These are phyloP conservation scores for baker's yeast (Saccharomyces cerevisiae) DNA, from an alignment of 805 yeast genomes.

Conservation along the genomic window DNA sequence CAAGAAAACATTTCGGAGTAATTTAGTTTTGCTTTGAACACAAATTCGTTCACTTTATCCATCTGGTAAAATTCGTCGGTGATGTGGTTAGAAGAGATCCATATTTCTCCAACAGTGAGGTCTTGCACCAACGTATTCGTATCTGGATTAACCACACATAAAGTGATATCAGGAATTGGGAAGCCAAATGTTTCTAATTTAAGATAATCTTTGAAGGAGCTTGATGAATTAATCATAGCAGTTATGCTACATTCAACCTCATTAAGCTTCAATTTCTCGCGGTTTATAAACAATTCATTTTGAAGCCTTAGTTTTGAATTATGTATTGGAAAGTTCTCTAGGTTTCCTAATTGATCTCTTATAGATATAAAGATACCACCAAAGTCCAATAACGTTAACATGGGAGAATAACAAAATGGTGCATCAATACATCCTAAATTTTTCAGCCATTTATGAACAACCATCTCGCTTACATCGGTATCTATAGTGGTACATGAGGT, in stretches of 20 bases:
- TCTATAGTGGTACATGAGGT: constrained; percentile 85
- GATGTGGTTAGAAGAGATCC: constrained; percentile 92
- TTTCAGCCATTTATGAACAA: constrained; percentile 80
- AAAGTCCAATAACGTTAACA: constrained; percentile 81
- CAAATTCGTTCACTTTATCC: constrained; percentile 30
- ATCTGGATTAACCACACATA: constrained; percentile 93
- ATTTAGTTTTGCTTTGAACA: constrained; percentile 29
- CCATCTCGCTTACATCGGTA: constrained; percentile 83
- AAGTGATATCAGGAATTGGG: constrained; percentile 88
- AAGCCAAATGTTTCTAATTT: constrained; percentile 88
- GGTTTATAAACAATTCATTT: constrained; percentile 31
- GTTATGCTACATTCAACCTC: constrained; percentile 25
- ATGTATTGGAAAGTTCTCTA: constrained; percentile 28
- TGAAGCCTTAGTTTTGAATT: constrained; percentile 21
- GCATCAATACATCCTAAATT: constrained; percentile 82
- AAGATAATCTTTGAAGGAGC: constrained; percentile 40
- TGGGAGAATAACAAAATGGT: constrained; percentile 73
- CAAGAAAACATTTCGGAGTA: constrained; percentile 24
- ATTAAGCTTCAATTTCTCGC: constrained; percentile 30
- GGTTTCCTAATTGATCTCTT: constrained; percentile 67
- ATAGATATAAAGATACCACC: constrained; percentile 93
- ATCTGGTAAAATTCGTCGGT: constrained; percentile 43
- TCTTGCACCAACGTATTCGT: constrained; percentile 64
- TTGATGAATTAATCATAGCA: constrained; percentile 27
- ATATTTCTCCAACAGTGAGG: constrained; percentile 86